Percentiles rank a stretch among this genome's conserved stretches.
These are phyloP conservation scores for Passalora sequoiae DNA, from an alignment of 2,329 filamentous ascomycete species.

Conservation along the genomic window DNA sequence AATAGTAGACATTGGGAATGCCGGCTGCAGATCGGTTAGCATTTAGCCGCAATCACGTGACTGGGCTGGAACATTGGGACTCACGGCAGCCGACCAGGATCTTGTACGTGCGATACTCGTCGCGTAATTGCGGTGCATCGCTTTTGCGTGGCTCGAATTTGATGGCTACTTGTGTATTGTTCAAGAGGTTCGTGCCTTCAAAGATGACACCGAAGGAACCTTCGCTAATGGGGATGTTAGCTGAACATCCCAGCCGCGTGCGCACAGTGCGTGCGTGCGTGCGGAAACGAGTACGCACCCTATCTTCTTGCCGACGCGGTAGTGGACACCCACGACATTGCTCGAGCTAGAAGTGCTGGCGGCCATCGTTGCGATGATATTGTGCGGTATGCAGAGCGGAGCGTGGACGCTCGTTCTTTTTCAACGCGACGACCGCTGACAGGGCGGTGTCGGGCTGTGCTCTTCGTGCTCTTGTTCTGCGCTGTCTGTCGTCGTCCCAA, in stretches of 20 bases:
- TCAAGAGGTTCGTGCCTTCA: constrained; percentile 95
- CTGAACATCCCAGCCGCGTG: constrained; percentile 7
- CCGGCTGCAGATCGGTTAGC: constrained; percentile 59
- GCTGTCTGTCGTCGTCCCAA: background rate
- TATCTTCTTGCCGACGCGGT: constrained; percentile 98
- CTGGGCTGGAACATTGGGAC: constrained; percentile 41
- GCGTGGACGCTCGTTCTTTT: background rate
- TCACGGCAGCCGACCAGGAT: constrained; percentile 98
- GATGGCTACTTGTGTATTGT: constrained; percentile 98
- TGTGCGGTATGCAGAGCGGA: background rate
- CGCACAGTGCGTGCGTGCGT: too few relatives aligned
- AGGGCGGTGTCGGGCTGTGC: background rate
- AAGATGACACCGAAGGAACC: constrained; percentile 98
- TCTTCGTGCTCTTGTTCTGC: background rate
- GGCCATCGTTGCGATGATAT: constrained; percentile 3
- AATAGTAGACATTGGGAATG: constrained; percentile 99
- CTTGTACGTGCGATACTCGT: constrained; percentile 99
- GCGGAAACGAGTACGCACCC: constrained; percentile 42
- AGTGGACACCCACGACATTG: constrained; percentile 98
- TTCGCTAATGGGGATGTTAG: constrained; percentile 48
- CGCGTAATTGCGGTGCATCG: constrained; percentile 92
- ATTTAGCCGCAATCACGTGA: background rate
- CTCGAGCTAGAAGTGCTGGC: constrained; percentile 42
- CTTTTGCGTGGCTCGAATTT: constrained; percentile 99
- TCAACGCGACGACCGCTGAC: background rate